A percentile compares a stretch with the other conserved stretches of the same genome.
phyloP scores from a whole-genome alignment of 257 asterid species.

The Solanum rostratum region DNA sequence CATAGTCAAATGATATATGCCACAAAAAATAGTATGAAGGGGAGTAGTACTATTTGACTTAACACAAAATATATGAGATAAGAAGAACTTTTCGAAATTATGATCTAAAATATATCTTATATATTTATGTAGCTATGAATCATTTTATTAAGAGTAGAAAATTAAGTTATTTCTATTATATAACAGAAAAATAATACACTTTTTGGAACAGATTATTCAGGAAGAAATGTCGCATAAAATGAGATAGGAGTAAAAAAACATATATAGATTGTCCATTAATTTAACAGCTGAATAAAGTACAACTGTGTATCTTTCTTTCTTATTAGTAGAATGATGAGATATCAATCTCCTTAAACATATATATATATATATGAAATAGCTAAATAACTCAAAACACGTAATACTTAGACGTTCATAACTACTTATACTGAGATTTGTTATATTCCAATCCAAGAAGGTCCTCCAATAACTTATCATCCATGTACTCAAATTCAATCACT shows the following conservation, averaged over 20 bases:
- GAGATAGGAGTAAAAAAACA: background rate
- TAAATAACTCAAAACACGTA: background rate
- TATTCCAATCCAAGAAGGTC: conserved; percentile 12
- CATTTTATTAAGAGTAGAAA: no score
- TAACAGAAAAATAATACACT: no score
- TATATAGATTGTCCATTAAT: background rate
- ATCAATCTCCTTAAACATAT: background rate
- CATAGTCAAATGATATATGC: no score
- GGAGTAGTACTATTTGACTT: background rate
- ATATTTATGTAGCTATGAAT: no score
- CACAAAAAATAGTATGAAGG: no score
- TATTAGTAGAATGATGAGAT: background rate
- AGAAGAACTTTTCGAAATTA: no score
- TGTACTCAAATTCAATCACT: conserved; percentile 18
- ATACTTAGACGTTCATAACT: background rate
- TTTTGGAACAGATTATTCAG: no score
- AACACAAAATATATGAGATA: no score
- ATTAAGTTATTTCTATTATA: no score
- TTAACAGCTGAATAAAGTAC: background rate
- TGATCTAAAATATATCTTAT: no score
- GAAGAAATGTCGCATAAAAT: fast-evolving
- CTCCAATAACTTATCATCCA: conserved; percentile 22
- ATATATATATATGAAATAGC: background rate
- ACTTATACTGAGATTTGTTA: background rate
- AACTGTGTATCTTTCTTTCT: background rate